Evolutionary conservation across 2,329 filamentous ascomycete species (phyloP), one percentile per base, ranked within the genome.

Genomic region (Bipolaris sorokiniana): DNA sequence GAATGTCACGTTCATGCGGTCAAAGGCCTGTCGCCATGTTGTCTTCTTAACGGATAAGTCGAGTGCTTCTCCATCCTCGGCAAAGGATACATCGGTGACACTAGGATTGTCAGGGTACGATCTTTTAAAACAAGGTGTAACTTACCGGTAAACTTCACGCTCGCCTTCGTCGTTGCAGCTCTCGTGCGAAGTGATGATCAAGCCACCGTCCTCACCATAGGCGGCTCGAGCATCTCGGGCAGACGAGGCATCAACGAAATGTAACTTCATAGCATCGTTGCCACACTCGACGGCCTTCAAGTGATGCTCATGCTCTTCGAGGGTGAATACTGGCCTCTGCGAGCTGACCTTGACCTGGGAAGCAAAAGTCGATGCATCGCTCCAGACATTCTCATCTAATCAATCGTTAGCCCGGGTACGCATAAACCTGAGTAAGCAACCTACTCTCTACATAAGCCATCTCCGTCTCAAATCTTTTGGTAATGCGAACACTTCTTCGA

Each of bases 281-380:
- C 52, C 53, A 46, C 75, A 78, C 33, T 67, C 48, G 2, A 77
- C 66, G 51, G 67, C 61, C 28, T 67, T 54, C 26, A 77, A 49
- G 47, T 72, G 68, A 44, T 76, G 68, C 38, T 78, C 75, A 45
- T 76, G 66, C 28, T 77, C 75, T 52, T 78, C 76, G 5, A 78
- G 56, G 20, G 67, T 63, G 22, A 77, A 50, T 3, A 77, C 67
- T 7, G 72, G 74, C 38, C 63, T 65, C 51, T 71, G 66, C 1
- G 74, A 75, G 7, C 59, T 54, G 23, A 76, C 65, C 31, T 63
- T 70, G 49, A 78, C 64, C 37, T 71, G 64, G 1, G 76, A 77
- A 42, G 70, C 72, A 56, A 77, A 77, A 18, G 69, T 66, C n/a
- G 62, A 52, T n/a, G 61, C 33, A 13, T 64, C 59, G 36, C 49